Evolutionary conservation across 495 filamentous ascomycete species (phyloP).

Genomic region (Lophiostoma macrostomum): DNA sequence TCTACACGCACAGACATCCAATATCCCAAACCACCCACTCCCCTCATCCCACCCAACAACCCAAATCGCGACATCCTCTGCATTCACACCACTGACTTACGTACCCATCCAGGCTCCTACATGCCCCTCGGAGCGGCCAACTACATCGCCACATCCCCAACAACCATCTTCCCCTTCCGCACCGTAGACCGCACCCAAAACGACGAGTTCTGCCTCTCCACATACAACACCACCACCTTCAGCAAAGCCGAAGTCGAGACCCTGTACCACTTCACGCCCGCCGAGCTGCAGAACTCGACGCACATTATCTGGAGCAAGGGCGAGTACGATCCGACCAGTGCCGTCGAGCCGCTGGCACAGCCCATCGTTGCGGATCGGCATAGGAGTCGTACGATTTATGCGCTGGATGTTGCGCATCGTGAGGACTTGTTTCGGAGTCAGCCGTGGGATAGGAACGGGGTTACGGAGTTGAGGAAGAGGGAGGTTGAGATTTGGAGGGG

Average conservation of each 20-base stretch:
- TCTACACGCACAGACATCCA: no score
- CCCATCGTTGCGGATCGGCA: background rate
- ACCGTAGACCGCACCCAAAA: background rate
- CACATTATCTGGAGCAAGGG: constrained; percentile 8
- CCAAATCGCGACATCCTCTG: no score
- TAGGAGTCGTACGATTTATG: background rate
- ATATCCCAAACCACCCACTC: no score
- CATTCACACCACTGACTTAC: no score
- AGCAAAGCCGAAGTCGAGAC: constrained; percentile 1
- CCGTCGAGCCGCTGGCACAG: background rate
- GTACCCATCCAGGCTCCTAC: no score
- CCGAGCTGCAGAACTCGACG: constrained; percentile 4
- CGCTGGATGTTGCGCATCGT: background rate
- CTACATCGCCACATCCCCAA: background rate
- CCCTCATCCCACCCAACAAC: no score
- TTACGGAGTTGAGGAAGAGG: no score
- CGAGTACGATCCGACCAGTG: constrained; percentile 2
- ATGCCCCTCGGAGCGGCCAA: no score
- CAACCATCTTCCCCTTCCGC: constrained; percentile 1
- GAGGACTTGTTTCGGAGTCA: constrained; percentile 3
- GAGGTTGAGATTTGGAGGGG: no score
- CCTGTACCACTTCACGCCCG: background rate
- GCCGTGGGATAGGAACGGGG: no score
- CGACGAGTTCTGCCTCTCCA: background rate
- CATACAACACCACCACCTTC: background rate